Evolutionary conservation across 73 alveolate genomes (phyloP).

Genomic region (Paramecium biaurelia): DNA sequence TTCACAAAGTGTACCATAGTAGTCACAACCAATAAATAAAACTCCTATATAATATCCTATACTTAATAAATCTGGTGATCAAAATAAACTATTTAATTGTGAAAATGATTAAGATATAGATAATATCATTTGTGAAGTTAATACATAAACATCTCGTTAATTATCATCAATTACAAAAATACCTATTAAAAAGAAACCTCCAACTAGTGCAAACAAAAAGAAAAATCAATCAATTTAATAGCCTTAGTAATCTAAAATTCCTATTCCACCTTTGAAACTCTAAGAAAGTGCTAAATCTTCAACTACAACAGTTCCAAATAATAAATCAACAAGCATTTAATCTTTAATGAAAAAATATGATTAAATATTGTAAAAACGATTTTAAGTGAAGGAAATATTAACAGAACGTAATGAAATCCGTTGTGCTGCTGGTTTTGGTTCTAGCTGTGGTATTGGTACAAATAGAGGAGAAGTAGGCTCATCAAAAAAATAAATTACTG

Average conservation of each 20-base stretch:
- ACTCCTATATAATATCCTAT: background rate
- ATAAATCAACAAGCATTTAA: constrained; percentile 19
- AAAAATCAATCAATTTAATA: background rate
- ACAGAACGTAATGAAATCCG: constrained; percentile 47
- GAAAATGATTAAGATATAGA: background rate
- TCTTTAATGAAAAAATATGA: constrained; percentile 38
- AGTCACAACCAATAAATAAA: background rate
- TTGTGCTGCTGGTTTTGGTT: background rate
- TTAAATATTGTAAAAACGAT: constrained; percentile 34
- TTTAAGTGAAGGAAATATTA: constrained; percentile 24
- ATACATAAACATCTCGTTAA: background rate
- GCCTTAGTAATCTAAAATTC: background rate
- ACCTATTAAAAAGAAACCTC: background rate
- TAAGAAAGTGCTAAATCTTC: constrained; percentile 30
- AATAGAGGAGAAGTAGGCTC: background rate
- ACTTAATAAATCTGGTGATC: background rate
- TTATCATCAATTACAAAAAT: background rate
- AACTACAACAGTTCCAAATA: background rate
- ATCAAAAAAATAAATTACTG: constrained; percentile 15
- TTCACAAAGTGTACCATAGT: background rate
- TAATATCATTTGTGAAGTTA: background rate
- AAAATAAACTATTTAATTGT: constrained; percentile 10
- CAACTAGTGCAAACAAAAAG: background rate
- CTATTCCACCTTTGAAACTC: constrained; percentile 33
- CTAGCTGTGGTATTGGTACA: background rate